These are phyloP conservation scores for Trypanosoma mega DNA, from an alignment of 208 protist genomes.

Conservation along the genomic window DNA sequence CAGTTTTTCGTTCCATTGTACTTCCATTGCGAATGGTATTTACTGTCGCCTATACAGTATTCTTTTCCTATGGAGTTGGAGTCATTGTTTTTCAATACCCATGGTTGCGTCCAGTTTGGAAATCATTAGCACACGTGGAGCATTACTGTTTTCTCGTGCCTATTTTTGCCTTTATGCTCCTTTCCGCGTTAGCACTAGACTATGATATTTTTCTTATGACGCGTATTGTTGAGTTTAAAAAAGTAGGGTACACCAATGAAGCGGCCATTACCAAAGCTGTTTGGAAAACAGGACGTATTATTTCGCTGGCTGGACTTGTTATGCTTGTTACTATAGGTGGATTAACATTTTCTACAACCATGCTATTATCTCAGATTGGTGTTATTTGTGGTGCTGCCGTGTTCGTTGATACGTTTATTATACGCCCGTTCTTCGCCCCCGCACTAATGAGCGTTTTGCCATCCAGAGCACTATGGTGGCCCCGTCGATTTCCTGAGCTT, in stretches of 20 bases:
- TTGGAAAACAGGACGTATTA: conserved; percentile 28
- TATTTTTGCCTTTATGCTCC: conserved; percentile 29
- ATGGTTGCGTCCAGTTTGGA: conserved; percentile 27
- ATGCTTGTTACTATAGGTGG: conserved; percentile 37
- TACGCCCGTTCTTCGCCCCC: conserved; percentile 30
- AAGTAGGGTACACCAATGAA: conserved; percentile 27
- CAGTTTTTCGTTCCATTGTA: conserved; percentile 29
- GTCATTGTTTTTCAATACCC: conserved; percentile 35
- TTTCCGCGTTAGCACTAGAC: conserved; percentile 30
- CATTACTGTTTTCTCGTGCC: conserved; percentile 28
- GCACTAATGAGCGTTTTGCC: conserved; percentile 26
- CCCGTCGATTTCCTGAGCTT: conserved; percentile 22
- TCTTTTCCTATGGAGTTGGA: conserved; percentile 25
- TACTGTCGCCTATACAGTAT: conserved; percentile 28
- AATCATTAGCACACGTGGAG: conserved; percentile 21
- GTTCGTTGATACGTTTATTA: conserved; percentile 39
- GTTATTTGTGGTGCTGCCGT: conserved; percentile 24
- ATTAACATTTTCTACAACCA: conserved; percentile 28
- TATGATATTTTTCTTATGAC: conserved; percentile 47
- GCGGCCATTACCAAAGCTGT: conserved; percentile 31
- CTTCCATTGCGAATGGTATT: conserved; percentile 29
- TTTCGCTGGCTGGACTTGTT: conserved; percentile 36
- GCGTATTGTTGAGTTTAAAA: conserved; percentile 30
- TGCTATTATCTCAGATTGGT: conserved; percentile 35
- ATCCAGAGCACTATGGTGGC: conserved; percentile 18